phyloP scores from a whole-genome alignment of 805 yeast species.

The Isabelozyma gotoi region DNA sequence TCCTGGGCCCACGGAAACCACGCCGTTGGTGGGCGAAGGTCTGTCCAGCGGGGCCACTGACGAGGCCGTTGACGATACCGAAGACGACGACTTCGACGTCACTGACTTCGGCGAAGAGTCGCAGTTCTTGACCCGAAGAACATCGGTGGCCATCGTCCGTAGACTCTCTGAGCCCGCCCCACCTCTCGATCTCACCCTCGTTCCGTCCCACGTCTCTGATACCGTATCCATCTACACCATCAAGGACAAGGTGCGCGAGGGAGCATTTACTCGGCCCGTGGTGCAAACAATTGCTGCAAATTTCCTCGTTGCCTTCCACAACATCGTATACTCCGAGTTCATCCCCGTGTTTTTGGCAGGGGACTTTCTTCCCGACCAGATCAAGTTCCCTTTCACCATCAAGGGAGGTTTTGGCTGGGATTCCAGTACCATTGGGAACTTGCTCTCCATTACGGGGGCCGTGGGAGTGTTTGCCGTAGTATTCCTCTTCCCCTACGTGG shows the following conservation, averaged over 20 bases:
- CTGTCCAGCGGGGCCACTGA: too few relatives aligned
- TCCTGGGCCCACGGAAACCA: not conserved
- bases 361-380: conserved; percentile 17
- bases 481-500: conserved; percentile 52
- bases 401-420: conserved; percentile 54
- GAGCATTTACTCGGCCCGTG: conserved; percentile 28
- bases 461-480: conserved; percentile 52
- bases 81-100: not conserved
- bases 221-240: conserved; percentile 8
- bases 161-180: conserved; percentile 4
- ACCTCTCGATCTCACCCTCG: not conserved
- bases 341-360: conserved; percentile 55
- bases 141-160: conserved; percentile 3
- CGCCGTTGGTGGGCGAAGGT: not conserved
- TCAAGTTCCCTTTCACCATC: conserved; percentile 48
- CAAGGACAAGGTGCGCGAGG: conserved; percentile 7
- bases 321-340: conserved; percentile 53
- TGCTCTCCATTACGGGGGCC: conserved; percentile 54
- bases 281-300: conserved; percentile 31
- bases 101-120: too few relatives aligned
- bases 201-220: not conserved
- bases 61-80: not conserved
- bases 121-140: not conserved
- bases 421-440: conserved; percentile 47
- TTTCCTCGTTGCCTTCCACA: conserved; percentile 46